Base-by-base conservation (phyloP, 2,329 filamentous ascomycete genomes). In the Calonectria ilicicola region DNA sequence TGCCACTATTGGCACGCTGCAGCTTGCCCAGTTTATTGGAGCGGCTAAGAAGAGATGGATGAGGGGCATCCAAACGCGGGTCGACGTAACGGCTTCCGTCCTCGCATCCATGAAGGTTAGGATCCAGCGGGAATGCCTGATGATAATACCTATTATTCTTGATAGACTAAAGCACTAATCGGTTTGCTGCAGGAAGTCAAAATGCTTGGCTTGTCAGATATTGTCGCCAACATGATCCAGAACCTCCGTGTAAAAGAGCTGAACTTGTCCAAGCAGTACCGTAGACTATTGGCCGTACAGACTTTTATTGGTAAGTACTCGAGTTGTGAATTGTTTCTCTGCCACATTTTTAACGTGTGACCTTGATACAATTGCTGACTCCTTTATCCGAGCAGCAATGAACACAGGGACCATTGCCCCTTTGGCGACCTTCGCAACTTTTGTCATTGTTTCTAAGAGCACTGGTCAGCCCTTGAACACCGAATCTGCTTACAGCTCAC, bases 71-170 rank as follows among this genome's bases (percentile, higher is more conserved):
- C 72, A 74, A 49, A 73, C 72, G 10, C 70, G 72, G 1, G 64
- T 74, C 19, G 72, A 74, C 26, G 70, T 73, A 12, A 74, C 70
- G 35, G 70, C 72, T 6, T 74, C 72, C 1, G 69, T 72, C 65
- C 40, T 74, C 3, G 60, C 69, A 15, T 74, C 72, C 2, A 72
- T 74, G 72, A 74, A 74, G 44, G 72, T 72, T n/a, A 19, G 44
- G 44, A 19, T 19, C 17, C 21, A n/a, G 44, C 35, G 35, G 35
- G 35, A 38, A 38, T 38, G 35, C 35, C 35, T 38, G 14, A 38
- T 38, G n/a, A n/a, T n/a, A 47, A 47, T 23, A 47, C 21, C 44
- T 47, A 23, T 7, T n/a, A 7, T 47, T n/a, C 44, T 9, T 47
- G 6, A 47, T 19, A 38, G 35, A 14, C 19, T 23, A n/a, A 7